These are phyloP conservation scores for Didymella arachidicola DNA, from an alignment of 2,329 filamentous ascomycete species.

Conservation along the genomic window DNA sequence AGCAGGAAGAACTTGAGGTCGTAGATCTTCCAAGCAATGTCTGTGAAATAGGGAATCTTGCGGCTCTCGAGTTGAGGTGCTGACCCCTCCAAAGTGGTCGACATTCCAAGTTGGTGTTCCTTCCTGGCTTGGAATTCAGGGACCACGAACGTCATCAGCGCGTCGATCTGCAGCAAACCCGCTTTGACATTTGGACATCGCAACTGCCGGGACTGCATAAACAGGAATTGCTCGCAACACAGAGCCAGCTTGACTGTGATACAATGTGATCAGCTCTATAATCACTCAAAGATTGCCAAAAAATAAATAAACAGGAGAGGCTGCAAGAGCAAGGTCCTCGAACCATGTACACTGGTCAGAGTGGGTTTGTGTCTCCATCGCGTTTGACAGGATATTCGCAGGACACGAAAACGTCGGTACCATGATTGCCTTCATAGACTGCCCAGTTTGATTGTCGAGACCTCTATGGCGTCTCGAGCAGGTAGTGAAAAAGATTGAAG, in stretches of 20 bases:
- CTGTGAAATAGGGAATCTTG: conserved; percentile 30
- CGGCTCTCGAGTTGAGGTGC: conserved; percentile 9
- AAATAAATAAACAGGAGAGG: too few relatives aligned
- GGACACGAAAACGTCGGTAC: not conserved
- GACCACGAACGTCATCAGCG: conserved; percentile 41
- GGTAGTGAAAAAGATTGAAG: not conserved
- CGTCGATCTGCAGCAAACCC: conserved; percentile 33
- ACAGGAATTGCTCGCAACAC: conserved; percentile 7
- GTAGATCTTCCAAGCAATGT: conserved; percentile 29
- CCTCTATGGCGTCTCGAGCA: not conserved
- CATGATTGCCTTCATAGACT: not conserved
- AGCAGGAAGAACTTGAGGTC: conserved; percentile 31
- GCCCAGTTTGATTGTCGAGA: not conserved
- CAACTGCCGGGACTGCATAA: conserved; percentile 9
- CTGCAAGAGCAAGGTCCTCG: not conserved
- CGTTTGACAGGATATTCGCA: not conserved
- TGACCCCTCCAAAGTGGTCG: conserved; percentile 22
- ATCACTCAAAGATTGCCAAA: not conserved
- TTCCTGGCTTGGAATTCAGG: conserved; percentile 26
- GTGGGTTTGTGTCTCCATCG: not conserved
- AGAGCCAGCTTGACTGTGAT: not conserved
- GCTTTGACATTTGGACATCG: conserved; percentile 13
- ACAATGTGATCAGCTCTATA: not conserved
- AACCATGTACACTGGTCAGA: not conserved
- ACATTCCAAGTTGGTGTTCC: conserved; percentile 40